Conservation (phyloP, 371 early-diverging fungal species). For the Mortierella sp. region DNA sequence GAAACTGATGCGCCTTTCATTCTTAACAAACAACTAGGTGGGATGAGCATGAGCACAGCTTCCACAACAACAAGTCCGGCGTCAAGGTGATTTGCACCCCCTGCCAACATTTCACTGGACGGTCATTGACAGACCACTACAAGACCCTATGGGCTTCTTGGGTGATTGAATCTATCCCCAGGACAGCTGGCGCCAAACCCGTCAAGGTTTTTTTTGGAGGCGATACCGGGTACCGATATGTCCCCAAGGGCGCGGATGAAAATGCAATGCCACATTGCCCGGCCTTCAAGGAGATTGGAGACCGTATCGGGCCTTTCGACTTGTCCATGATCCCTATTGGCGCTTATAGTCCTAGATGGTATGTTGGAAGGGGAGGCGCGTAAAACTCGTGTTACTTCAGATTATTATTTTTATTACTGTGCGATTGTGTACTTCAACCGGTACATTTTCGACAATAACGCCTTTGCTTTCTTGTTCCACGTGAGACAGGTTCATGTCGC, state of each 20-base stretch:
- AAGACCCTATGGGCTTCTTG: slow-evolving; percentile 85
- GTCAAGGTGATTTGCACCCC: slow-evolving; percentile 76
- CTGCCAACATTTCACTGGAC: slow-evolving; percentile 83
- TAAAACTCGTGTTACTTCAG: neutral
- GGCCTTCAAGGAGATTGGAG: slow-evolving; percentile 85
- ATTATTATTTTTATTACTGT: neutral
- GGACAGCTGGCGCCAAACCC: slow-evolving; percentile 25
- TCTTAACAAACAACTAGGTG: slow-evolving; percentile 54
- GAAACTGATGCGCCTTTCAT: neutral
- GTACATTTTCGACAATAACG: neutral
- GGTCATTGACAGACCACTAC: slow-evolving; percentile 73
- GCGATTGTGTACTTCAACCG: too few relatives aligned
- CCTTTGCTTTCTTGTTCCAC: neutral
- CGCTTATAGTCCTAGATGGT: slow-evolving; percentile 81
- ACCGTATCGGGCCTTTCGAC: slow-evolving; percentile 77
- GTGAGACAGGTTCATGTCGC: slow-evolving; percentile 66
- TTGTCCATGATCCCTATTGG: slow-evolving; percentile 87
- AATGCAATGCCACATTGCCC: slow-evolving; percentile 77
- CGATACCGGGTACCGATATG: slow-evolving; percentile 81
- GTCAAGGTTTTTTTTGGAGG: slow-evolving; percentile 77
- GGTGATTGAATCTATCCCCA: slow-evolving; percentile 63
- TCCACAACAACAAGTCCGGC: slow-evolving; percentile 31
- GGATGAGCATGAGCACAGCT: slow-evolving; percentile 67
- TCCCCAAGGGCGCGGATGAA: slow-evolving; percentile 59
- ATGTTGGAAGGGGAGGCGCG: neutral